phyloP scores from a whole-genome alignment of 345 rosid species.

The Diplotaxis tenuifolia region DNA sequence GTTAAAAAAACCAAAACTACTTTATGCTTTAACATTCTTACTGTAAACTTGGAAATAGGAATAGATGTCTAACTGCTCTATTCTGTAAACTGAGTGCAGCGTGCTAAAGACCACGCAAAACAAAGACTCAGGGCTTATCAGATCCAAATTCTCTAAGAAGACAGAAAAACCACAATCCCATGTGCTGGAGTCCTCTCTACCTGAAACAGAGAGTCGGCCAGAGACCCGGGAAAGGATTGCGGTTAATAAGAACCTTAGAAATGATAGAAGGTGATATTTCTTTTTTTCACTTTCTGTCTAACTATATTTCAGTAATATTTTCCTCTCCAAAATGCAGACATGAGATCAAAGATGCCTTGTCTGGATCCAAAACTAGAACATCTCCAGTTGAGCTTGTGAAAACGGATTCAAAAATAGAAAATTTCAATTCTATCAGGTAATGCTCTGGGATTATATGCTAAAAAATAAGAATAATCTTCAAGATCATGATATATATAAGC shows the following conservation, averaged over 20 bases:
- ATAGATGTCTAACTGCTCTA: constrained; percentile 1
- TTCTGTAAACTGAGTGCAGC: constrained; percentile 31
- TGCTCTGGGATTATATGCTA: constrained; percentile 9
- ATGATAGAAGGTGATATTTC: constrained; percentile 13
- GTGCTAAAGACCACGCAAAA: constrained; percentile 27
- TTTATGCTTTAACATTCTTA: not conserved
- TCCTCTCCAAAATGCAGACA: constrained; percentile 38
- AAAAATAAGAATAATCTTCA: not conserved
- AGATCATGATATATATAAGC: not conserved
- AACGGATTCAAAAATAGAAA: constrained; percentile 33
- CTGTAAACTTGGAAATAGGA: constrained; percentile 1
- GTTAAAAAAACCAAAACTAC: constrained; percentile 39
- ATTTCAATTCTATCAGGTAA: constrained; percentile 39
- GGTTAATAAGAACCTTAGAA: constrained; percentile 21
- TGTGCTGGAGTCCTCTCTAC: constrained; percentile 31
- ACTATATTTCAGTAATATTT: not conserved
- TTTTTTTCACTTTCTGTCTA: not conserved
- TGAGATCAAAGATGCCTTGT: constrained; percentile 24
- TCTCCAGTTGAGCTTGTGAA: constrained; percentile 35
- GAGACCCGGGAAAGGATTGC: constrained; percentile 31
- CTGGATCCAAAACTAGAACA: constrained; percentile 32
- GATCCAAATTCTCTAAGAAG: constrained; percentile 41
- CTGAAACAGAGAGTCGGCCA: constrained; percentile 34
- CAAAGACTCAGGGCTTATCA: constrained; percentile 42
- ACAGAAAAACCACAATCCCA: constrained; percentile 37